These are phyloP conservation scores for Silene latifolia DNA, from an alignment of 148 eudicot species.

Conservation along the genomic window DNA sequence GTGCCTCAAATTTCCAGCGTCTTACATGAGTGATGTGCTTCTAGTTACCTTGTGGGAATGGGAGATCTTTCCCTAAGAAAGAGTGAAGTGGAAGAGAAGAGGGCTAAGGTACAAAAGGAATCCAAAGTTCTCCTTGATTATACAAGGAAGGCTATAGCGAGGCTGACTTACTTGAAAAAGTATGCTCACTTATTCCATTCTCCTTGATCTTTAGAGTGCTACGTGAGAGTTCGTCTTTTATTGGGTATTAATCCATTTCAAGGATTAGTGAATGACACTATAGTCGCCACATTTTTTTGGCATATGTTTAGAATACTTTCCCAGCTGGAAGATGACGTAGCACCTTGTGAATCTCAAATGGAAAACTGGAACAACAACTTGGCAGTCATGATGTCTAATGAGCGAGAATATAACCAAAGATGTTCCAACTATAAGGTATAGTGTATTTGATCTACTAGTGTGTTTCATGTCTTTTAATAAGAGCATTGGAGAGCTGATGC, in stretches of 20 bases:
- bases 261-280: background rate
- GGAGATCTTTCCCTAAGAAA: slow-evolving; percentile 88
- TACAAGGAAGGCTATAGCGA: slow-evolving; percentile 86
- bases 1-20: background rate
- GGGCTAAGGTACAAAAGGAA: slow-evolving; percentile 89
- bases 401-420: slow-evolving; percentile 80
- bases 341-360: slow-evolving; percentile 88
- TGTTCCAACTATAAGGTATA: slow-evolving; percentile 88
- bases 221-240: too few relatives aligned
- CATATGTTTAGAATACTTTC: slow-evolving; percentile 62
- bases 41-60: slow-evolving; percentile 85
- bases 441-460: background rate
- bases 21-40: slow-evolving; percentile 22
- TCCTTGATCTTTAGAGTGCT: too few relatives aligned
- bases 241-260: background rate
- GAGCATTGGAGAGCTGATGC: background rate
- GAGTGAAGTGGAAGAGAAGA: slow-evolving; percentile 90
- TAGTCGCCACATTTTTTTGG: background rate
- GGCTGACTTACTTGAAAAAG: slow-evolving; percentile 93
- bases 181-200: slow-evolving; percentile 19
- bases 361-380: slow-evolving; percentile 82
- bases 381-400: slow-evolving; percentile 77
- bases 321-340: slow-evolving; percentile 84
- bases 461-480: background rate
- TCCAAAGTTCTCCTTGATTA: slow-evolving; percentile 90